Evolutionary conservation across 1,139 yeast species (phyloP).

Genomic region (Debaryomycetaceae sp.): DNA sequence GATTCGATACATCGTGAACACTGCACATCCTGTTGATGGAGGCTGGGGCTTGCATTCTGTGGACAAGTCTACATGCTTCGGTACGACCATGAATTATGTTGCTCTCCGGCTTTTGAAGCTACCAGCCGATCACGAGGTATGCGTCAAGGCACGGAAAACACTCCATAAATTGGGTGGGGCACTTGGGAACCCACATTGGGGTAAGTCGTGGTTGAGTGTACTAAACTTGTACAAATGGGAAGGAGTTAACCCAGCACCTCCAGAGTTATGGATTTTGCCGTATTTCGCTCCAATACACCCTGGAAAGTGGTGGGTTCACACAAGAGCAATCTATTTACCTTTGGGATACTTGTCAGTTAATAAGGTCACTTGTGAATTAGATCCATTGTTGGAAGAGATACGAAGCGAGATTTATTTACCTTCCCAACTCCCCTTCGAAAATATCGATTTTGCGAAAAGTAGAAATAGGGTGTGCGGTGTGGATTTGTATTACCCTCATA

Average conservation of each 20-base stretch:
- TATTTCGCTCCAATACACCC: conserved; percentile 84
- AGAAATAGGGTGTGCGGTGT: conserved; percentile 88
- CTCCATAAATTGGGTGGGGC: conserved; percentile 84
- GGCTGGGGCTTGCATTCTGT: conserved; percentile 97
- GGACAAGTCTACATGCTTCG: conserved; percentile 93
- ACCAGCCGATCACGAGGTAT: conserved; percentile 68
- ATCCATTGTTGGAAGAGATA: conserved; percentile 60
- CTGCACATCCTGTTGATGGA: conserved; percentile 97
- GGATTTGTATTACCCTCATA: conserved; percentile 92
- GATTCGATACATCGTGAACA: conserved; percentile 78
- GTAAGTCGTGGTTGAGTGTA: conserved; percentile 84
- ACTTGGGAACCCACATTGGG: conserved; percentile 93
- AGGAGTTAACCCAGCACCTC: conserved; percentile 98
- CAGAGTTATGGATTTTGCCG: conserved; percentile 91
- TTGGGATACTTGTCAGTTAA: conserved; percentile 75
- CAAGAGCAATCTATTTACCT: conserved; percentile 87
- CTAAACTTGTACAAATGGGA: conserved; percentile 88
- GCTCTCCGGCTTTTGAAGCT: conserved; percentile 74
- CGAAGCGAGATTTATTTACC: conserved; percentile 71
- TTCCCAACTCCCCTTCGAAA: conserved; percentile 51
- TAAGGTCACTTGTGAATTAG: conserved; percentile 53
- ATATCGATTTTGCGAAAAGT: conserved; percentile 64
- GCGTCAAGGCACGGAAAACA: conserved; percentile 73
- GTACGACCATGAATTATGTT: conserved; percentile 87
- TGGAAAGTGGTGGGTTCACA: conserved; percentile 99